Base-by-base conservation (phyloP, 1,284 basidiomycete species). In the Cutaneotrichosporon arboriforme region DNA sequence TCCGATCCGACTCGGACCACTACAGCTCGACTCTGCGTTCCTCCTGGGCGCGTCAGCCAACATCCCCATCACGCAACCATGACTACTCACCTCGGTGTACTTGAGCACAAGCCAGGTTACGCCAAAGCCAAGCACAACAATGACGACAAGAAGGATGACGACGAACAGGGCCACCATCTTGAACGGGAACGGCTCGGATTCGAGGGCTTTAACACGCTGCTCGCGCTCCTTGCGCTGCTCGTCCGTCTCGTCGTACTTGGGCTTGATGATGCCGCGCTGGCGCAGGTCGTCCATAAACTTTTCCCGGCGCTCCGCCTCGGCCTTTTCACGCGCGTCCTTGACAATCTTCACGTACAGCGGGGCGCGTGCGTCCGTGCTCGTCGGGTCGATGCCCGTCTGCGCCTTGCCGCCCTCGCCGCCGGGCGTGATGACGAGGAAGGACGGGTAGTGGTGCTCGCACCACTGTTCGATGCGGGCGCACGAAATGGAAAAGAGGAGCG, bases 401-500 rank as follows among this genome's bases (percentile, higher is more conserved):
- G 73, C 67, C 22, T 64, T 60, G 39, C 65, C 63, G 33, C 72
- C 68, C 20, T 68, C 65, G 8, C 73, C 60, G 63, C 62, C 59
- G 8, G 48, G 41, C 34, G 52, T 62, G 61, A 89, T 68, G 13
- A 76, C 62, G 49, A 92, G 82, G 77, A 91, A 91, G 3, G 88
- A 87, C 2, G 90, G 90, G 75, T 88, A 93, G 75, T 90, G 80
- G 65, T 84, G 85, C 73, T 96, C 91, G 59, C 80, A 84, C 91
- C 91, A 96, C 76, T 85, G 83, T 64, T 94, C 90, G 69, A 96
- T 88, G 88, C 92, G 71, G 56, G 86, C 86, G 61, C 87, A 90
- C 4, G 85, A 83, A 46, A 93, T 81, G 39, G 85, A 86, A 57
- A 96, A 75, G 40, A 81, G 81, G 57, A 94, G 77, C 75, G 88